phyloP scores from a whole-genome alignment of 139 green algal species.

The Asterochloris sp. region DNA sequence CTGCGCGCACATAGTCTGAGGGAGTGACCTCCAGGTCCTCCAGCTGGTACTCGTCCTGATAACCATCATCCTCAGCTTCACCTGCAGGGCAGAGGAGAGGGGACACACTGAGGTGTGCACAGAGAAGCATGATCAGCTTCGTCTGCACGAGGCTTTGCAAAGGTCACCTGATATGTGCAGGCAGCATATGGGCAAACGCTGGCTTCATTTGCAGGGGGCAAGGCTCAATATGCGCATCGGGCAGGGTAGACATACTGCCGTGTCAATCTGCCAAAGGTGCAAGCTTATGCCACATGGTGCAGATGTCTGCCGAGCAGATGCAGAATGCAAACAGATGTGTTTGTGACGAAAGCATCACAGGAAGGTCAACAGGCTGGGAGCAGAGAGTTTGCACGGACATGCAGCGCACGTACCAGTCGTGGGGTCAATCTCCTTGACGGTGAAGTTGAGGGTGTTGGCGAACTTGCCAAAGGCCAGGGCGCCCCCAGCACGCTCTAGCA shows the following conservation, averaged over 20 bases:
- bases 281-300: not conserved
- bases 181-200: not conserved
- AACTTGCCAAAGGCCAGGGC: constrained; percentile 60
- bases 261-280: not conserved
- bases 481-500: constrained; percentile 59
- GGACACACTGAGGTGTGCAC: not conserved
- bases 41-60: constrained; percentile 97
- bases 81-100: constrained; percentile 25
- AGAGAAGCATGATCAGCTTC: not conserved
- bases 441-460: constrained; percentile 85
- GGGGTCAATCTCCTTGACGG: constrained; percentile 97
- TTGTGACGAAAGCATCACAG: not conserved
- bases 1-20: constrained; percentile 84
- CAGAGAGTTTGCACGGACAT: not conserved
- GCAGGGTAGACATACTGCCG: not conserved
- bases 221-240: not conserved
- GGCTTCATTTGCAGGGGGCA: not conserved
- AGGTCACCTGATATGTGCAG: not conserved
- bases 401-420: constrained; percentile 59
- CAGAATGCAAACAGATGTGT: not conserved
- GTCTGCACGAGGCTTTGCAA: not conserved
- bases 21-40: constrained; percentile 85
- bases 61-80: constrained; percentile 89
- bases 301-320: not conserved
- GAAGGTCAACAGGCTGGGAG: not conserved